Conservation (phyloP, 768 basidiomycete species). For the Hygrophorus pudorinus region DNA sequence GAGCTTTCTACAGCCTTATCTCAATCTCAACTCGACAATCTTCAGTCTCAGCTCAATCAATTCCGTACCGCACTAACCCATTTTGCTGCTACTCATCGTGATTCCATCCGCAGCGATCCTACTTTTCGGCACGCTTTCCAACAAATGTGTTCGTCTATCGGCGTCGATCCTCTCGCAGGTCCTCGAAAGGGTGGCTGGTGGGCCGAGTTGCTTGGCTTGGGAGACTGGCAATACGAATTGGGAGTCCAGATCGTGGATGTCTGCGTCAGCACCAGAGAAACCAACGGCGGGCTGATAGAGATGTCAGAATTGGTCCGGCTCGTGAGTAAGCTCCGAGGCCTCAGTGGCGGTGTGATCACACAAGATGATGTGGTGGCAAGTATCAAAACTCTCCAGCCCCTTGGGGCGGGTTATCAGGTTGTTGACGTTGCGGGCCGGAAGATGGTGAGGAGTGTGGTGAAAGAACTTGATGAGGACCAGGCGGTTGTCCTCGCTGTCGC, state of each 20-base stretch:
- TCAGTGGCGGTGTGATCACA: constrained; percentile 59
- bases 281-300: constrained; percentile 90
- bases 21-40: constrained; percentile 61
- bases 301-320: constrained; percentile 76
- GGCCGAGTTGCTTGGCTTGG: constrained; percentile 78
- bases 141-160: constrained; percentile 91
- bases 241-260: constrained; percentile 93
- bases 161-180: constrained; percentile 89
- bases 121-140: constrained; percentile 87
- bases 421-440: constrained; percentile 56
- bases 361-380: constrained; percentile 79
- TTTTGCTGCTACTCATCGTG: constrained; percentile 79
- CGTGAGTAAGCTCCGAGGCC: constrained; percentile 66
- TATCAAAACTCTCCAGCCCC: constrained; percentile 78
- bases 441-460: constrained; percentile 84
- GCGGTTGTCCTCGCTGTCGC: constrained; percentile 71
- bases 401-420: constrained; percentile 88
- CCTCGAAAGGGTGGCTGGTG: constrained; percentile 84
- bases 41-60: constrained; percentile 72
- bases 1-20: constrained; percentile 75
- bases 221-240: constrained; percentile 94
- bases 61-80: constrained; percentile 72
- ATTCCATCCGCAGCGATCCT: constrained; percentile 76
- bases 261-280: constrained; percentile 77
- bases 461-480: constrained; percentile 87